Evolutionary conservation across 805 yeast genomes (phyloP), one percentile per base, ranked within the genome.

Genomic region (Teunomyces atbi): DNA sequence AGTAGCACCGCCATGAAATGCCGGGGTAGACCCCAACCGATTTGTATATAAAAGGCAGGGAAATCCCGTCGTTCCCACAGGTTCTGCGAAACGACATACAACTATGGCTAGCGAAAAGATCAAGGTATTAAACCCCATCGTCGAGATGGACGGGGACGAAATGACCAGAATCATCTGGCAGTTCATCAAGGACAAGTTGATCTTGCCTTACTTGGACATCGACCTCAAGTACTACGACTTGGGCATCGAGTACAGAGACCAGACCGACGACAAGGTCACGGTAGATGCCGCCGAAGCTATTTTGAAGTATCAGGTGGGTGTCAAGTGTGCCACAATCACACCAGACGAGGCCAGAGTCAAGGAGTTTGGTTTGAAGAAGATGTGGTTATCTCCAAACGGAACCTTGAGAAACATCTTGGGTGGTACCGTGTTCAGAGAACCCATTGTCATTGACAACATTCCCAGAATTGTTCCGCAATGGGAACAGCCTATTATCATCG

Each of bases 331-430:
- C 42, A 86, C 92, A 13, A 86, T 86, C 57, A 86, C 92, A 1
- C 94, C 92, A 2, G 92, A 86, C 64, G 92, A 86, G 64, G 82
- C 79, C 20, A 76, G 94, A 65, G 92, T 86, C 39, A 72, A 82
- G 60, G 94, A 86, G 66, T 86, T 85, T 56, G 69, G 72, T 41
- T 73, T 86, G 64, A 83, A 83, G 60, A 79, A 86, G 61, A 86
- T 86, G 94, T 86, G 92, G 91, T 75, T 82, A 44, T 86, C 92
- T 16, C 94, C 94, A 53, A 86, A 86, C 61, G 94, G 94, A 54
- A 86, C 94, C 26, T 83, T 86, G 57, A 78, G 94, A 72, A 86
- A 86, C 65, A 84, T 86, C 45, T 66, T 86, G 51, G 88, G 87
- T 29, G 94, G 94, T 56, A 86, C 94, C 18, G 92, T 86, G 27